These are phyloP conservation scores for Paraurostyla sp. DNA, from an alignment of 73 alveolate genomes.

Conservation along the genomic window DNA sequence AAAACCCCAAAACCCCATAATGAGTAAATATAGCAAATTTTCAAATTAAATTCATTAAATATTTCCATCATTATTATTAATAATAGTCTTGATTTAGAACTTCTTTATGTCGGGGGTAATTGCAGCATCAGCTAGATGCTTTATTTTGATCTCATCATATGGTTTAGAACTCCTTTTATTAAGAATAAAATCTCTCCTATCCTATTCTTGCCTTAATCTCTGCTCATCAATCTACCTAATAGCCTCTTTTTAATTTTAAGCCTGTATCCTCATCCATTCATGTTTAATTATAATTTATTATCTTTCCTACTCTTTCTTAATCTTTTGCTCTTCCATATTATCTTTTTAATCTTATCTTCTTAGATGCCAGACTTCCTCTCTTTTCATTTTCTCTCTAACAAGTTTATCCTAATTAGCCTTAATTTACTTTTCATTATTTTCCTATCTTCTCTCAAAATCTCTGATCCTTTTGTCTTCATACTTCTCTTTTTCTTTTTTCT, in stretches of 20 bases:
- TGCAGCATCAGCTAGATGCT: conserved; percentile 29
- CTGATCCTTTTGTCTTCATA: background rate
- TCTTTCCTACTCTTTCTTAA: background rate
- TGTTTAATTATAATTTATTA: background rate
- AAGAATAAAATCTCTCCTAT: background rate
- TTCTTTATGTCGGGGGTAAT: conserved; percentile 26
- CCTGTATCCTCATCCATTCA: conserved; percentile 2
- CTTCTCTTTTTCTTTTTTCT: background rate
- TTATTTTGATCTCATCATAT: background rate
- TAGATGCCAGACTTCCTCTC: conserved; percentile 27
- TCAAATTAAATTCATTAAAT: too few species aligned
- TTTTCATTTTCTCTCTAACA: background rate
- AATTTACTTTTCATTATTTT: background rate
- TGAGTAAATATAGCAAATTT: too few species aligned
- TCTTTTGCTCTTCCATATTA: background rate
- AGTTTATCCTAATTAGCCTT: conserved; percentile 3
- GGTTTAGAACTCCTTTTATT: background rate
- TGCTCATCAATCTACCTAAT: background rate
- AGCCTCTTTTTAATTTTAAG: background rate
- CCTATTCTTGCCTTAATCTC: background rate
- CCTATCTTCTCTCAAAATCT: background rate
- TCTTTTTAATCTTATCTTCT: conserved; percentile 26
- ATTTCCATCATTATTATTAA: too few species aligned
- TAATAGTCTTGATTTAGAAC: background rate
- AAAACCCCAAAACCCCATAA: too few species aligned